phyloP scores from a whole-genome alignment of 352 stramenopile genomes.

The Phytophthora litchii region DNA sequence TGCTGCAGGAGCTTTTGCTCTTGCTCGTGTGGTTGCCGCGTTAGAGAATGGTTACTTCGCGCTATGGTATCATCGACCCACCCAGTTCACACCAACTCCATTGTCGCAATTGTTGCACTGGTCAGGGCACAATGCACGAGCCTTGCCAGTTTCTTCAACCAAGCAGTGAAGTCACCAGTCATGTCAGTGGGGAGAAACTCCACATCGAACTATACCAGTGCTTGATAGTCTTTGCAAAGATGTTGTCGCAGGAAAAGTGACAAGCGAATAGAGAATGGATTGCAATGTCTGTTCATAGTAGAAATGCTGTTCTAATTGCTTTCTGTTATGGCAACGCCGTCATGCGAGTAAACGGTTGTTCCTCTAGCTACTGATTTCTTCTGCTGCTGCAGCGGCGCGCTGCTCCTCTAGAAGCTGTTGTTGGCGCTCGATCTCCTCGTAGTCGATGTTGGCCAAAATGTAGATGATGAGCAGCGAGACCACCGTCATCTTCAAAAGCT shows the following conservation, averaged over 20 bases:
- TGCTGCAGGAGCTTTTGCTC: constrained; percentile 74
- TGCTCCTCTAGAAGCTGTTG: constrained; percentile 79
- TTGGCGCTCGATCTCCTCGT: constrained; percentile 90
- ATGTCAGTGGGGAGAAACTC: no score
- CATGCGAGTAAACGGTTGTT: constrained; percentile 13
- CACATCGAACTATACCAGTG: no score
- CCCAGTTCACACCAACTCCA: constrained; percentile 80
- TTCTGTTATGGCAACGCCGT: constrained; percentile 5
- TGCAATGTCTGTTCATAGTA: constrained; percentile 12
- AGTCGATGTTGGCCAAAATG: constrained; percentile 89
- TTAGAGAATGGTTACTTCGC: constrained; percentile 86
- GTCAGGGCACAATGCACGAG: constrained; percentile 56
- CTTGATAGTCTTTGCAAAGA: neutral
- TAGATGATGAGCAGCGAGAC: constrained; percentile 88
- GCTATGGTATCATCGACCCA: constrained; percentile 72
- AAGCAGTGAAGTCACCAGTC: constrained; percentile 13
- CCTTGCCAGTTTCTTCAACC: constrained; percentile 9
- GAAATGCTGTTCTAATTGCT: constrained; percentile 21
- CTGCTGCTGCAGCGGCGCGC: constrained; percentile 25
- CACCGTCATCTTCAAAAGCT: constrained; percentile 87
- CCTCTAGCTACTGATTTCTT: constrained; percentile 51
- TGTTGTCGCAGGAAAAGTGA: constrained; percentile 7
- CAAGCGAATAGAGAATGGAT: constrained; percentile 24
- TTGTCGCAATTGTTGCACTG: constrained; percentile 82
- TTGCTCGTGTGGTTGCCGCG: constrained; percentile 78